Evolutionary conservation across 1,139 yeast species (phyloP).

Genomic region (Yamadazyma atmosphaerica): DNA sequence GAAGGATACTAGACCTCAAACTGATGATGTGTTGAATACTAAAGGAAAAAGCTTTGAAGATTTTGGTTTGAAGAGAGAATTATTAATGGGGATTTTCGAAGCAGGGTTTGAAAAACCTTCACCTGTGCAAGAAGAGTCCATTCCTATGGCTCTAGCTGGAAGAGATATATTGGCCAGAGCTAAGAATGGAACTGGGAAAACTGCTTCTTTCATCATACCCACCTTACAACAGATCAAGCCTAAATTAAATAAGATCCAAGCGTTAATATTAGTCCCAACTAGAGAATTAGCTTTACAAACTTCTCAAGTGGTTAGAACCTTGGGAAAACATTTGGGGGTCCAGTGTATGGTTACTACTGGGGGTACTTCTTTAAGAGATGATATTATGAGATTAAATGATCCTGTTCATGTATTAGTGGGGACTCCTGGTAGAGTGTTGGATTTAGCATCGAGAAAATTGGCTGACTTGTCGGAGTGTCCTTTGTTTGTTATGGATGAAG

Average conservation of each 20-base stretch:
- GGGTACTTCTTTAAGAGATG: conserved; percentile 94
- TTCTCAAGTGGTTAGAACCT: conserved; percentile 95
- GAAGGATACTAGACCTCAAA: conserved; percentile 89
- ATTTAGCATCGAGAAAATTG: conserved; percentile 82
- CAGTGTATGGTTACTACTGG: conserved; percentile 99
- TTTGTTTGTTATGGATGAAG: conserved; percentile 96
- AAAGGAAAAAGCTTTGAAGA: conserved; percentile 93
- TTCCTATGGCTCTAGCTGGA: conserved; percentile 93
- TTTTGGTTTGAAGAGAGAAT: conserved; percentile 85
- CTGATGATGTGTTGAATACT: conserved; percentile 92
- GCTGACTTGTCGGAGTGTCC: conserved; percentile 89
- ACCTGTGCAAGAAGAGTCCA: conserved; percentile 97
- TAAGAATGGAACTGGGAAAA: conserved; percentile 97
- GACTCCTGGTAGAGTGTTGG: conserved; percentile 96
- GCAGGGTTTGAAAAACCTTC: conserved; percentile 99
- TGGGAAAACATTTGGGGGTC: conserved; percentile 89
- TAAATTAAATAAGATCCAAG: conserved; percentile 80
- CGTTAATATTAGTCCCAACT: conserved; percentile 86
- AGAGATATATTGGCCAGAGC: conserved; percentile 97
- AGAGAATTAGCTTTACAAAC: conserved; percentile 97
- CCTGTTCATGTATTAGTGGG: conserved; percentile 92
- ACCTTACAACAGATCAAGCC: conserved; percentile 84
- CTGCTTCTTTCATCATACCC: conserved; percentile 94
- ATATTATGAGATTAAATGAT: conserved; percentile 87
- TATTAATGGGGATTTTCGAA: conserved; percentile 97